A percentile compares a stretch with the other conserved stretches of the same genome.
Conservation (phyloP, 2,329 filamentous ascomycete species). For the Fusarium sp. region DNA sequence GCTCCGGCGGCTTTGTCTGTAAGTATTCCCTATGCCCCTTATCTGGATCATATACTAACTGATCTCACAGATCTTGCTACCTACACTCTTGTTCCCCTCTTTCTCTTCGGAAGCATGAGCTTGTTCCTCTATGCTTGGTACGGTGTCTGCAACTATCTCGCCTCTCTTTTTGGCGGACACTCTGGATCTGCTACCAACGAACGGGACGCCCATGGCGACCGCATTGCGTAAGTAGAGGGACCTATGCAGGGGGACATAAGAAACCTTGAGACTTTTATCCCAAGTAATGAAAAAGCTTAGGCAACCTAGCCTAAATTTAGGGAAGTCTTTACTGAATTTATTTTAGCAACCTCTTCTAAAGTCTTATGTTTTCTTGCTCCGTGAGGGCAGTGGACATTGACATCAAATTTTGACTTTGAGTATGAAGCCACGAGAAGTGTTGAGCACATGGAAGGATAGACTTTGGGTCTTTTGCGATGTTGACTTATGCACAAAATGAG, state of each 20-base stretch:
- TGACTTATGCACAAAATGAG: not conserved
- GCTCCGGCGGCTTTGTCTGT: conserved; percentile 51
- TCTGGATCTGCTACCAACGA: not conserved
- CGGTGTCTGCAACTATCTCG: conserved; percentile 13
- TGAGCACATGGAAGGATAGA: not conserved
- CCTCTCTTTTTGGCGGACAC: not conserved
- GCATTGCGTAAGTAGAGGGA: not conserved
- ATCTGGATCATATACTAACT: conserved; percentile 8
- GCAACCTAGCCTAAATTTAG: too few species aligned
- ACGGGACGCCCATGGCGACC: not conserved
- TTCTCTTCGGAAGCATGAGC: conserved; percentile 49
- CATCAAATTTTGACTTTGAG: not conserved
- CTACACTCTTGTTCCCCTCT: conserved; percentile 49
- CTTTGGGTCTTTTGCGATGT: not conserved
- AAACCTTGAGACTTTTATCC: too few species aligned
- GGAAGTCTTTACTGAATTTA: too few species aligned
- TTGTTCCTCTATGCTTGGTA: conserved; percentile 39
- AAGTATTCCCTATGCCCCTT: conserved; percentile 28
- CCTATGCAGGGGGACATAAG: too few species aligned
- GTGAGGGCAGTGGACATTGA: not conserved
- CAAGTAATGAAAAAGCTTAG: too few species aligned
- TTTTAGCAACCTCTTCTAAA: too few species aligned
- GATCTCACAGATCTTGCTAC: conserved; percentile 44
- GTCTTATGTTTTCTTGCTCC: too few species aligned
- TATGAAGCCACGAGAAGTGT: not conserved